Base-by-base conservation (phyloP, 345 rosid species). In the Pugionium cornutum region DNA sequence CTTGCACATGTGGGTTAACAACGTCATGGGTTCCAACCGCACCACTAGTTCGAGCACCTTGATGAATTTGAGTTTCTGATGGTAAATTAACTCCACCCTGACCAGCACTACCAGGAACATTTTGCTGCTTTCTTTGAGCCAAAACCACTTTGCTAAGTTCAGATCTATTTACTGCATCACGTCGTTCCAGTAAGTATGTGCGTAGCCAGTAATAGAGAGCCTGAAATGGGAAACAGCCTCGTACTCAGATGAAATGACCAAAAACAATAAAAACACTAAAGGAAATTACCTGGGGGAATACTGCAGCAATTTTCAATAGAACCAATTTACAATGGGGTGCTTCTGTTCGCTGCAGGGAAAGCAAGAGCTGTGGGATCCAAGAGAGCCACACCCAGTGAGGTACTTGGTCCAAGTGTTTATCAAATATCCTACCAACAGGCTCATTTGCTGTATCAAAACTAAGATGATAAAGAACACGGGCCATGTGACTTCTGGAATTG, bases 331-430 rank as follows among this genome's bases (percentile, higher is more conserved):
- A 82, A 60, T 89, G 98, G 60, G 98, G 83, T 73, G 97, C 90
- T 77, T 92, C 98, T 26, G 89, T 77, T 81, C 98, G 84, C 82
- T 89, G 98, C 80, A 92, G 78, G 64, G 98, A 92, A 72, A 92
- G 89, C 69, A 92, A 81, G 53, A 92, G 76, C 82, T 92, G 98
- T 1, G 98, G 98, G 66, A 92, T 88, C 98, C 97, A 92, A 62
- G 96, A 78, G 68, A 89, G 98, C 98, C 98, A 92, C 64, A 88
- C 97, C 98, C 98, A 92, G 73, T 88, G 84, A 26, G 98, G 98
- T 67, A 88, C 85, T 81, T 92, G 98, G 66, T 92, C 98, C 80
- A 85, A 76, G 67, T 83, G 86, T 76, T 86, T 92, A 75, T 89
- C 96, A 70, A 92, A 92, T 46, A 88, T 81, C 83, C 95, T 88